Conservation (phyloP, 768 basidiomycete species). For the Rhodosporidiobolus sp. region DNA sequence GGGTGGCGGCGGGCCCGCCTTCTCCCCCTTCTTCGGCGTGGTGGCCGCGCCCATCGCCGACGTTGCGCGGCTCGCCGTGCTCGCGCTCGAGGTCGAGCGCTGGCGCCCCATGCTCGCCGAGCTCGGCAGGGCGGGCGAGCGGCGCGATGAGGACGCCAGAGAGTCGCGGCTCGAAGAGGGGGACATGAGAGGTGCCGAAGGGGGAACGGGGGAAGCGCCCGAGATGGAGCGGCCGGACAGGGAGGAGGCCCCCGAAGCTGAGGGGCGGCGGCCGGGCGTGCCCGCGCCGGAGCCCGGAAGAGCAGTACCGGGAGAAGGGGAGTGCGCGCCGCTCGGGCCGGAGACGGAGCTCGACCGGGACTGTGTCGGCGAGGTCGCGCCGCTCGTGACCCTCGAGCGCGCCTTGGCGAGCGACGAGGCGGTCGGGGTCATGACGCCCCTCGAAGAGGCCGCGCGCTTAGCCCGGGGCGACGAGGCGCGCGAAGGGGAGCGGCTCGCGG, state of each 20-base stretch:
- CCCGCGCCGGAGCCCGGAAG: too few relatives aligned
- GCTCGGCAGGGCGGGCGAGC: background rate
- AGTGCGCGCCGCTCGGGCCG: background rate
- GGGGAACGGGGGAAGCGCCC: too few relatives aligned
- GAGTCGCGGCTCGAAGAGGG: slow-evolving; percentile 9
- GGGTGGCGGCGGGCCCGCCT: background rate
- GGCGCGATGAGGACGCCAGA: background rate
- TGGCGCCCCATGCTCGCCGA: background rate
- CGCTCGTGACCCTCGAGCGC: slow-evolving; percentile 3
- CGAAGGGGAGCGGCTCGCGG: background rate
- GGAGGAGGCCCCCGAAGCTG: background rate
- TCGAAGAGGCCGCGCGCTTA: background rate
- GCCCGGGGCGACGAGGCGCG: background rate
- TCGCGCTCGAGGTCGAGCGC: background rate
- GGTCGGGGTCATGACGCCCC: slow-evolving; percentile 17
- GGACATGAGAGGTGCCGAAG: too few relatives aligned
- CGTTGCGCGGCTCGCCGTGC: background rate
- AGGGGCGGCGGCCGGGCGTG: background rate
- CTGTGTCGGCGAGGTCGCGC: background rate
- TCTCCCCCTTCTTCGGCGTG: background rate
- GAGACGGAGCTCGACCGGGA: background rate
- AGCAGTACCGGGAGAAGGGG: background rate
- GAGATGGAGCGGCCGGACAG: too few relatives aligned
- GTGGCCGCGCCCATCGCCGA: background rate
- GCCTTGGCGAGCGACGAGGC: slow-evolving; percentile 35